These are phyloP conservation scores for Trichoderma koningii DNA, from an alignment of 2,329 filamentous ascomycete genomes.

Conservation along the genomic window DNA sequence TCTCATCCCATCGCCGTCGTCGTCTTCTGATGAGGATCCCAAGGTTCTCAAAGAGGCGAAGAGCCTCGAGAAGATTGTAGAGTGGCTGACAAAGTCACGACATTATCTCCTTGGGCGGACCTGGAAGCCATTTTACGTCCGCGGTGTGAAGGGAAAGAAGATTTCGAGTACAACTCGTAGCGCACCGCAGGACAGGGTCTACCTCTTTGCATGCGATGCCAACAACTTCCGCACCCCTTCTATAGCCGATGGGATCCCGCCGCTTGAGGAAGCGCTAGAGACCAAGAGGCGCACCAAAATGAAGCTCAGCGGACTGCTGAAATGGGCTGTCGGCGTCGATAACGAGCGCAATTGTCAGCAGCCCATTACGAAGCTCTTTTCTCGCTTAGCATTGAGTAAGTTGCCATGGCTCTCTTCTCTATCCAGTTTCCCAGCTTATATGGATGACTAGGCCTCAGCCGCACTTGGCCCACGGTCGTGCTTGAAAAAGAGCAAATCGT, in stretches of 20 bases:
- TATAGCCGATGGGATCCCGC: slow-evolving; percentile 29
- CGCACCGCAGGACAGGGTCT: slow-evolving; percentile 39
- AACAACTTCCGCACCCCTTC: slow-evolving; percentile 41
- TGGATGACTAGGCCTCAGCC: slow-evolving; percentile 50
- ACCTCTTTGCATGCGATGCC: slow-evolving; percentile 59
- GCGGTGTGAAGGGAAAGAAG: slow-evolving; percentile 43
- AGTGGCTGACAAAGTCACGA: slow-evolving; percentile 34
- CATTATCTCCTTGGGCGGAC: slow-evolving; percentile 51
- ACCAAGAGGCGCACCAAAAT: slow-evolving; percentile 39
- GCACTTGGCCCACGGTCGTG: slow-evolving; percentile 49
- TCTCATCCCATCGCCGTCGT: slow-evolving; percentile 48
- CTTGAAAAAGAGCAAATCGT: slow-evolving; percentile 52
- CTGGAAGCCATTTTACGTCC: slow-evolving; percentile 53
- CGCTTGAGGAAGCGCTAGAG: slow-evolving; percentile 33
- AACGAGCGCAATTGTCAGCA: slow-evolving; percentile 48
- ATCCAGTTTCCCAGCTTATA: neutral
- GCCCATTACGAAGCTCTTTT: slow-evolving; percentile 58
- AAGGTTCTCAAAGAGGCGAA: slow-evolving; percentile 37
- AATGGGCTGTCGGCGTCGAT: slow-evolving; percentile 53
- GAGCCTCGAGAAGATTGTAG: slow-evolving; percentile 37
- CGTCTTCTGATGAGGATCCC: slow-evolving; percentile 34
- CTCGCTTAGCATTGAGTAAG: slow-evolving; percentile 57
- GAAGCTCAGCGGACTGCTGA: slow-evolving; percentile 46
- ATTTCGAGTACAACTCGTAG: slow-evolving; percentile 36
- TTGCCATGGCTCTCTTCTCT: neutral